Evolutionary conservation across 495 filamentous ascomycete genomes (phyloP), one percentile per base, ranked within the genome.

Genomic region (Trichoderma asperelloides): DNA sequence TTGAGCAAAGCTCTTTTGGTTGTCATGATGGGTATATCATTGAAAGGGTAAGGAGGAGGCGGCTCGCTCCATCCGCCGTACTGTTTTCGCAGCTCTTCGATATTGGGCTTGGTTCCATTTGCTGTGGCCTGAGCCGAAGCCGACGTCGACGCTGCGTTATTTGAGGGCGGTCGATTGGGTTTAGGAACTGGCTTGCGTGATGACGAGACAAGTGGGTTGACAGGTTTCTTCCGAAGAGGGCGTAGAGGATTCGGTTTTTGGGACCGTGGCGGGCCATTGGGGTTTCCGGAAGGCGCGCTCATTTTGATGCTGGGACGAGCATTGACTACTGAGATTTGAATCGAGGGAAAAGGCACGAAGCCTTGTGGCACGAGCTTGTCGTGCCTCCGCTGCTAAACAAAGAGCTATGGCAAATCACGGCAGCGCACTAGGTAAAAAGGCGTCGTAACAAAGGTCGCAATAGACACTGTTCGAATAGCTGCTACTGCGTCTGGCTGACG

Each of bases 1-100:
- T 96, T 88, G 69, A 91, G 82, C 41, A 98, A 73, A 9, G 87
- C 86, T 69, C 87, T 84, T 75, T 95, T 96, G 11, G 93, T 94
- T 9, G 90, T 89, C 27, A 90, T 83, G 21, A 98, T 75, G 9
- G 91, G 90, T 70, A 86, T 91, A 41, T 93, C 90, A 8, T 77
- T 70, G 68, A 82, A 86, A 25, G 39, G 25, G 8, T 70, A 69
- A 1, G 79, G 83, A 13, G 86, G 77, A 3, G 84, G 73, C 43
- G 83, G 79, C 3, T 83, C 79, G 40, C 84, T 86, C 78, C 89
- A 92, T 21, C 87, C 88, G 65, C 85, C 86, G 69, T 76, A 84
- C 76, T 70, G 76, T 69, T 65, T 75, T 71, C 77, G 77, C 67
- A 65, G 72, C 41, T 70, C 68, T 25, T 77, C 73, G 21, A 80